These are phyloP conservation scores for Alternaria sp. DNA, from an alignment of 2,329 filamentous ascomycete species.

Conservation along the genomic window DNA sequence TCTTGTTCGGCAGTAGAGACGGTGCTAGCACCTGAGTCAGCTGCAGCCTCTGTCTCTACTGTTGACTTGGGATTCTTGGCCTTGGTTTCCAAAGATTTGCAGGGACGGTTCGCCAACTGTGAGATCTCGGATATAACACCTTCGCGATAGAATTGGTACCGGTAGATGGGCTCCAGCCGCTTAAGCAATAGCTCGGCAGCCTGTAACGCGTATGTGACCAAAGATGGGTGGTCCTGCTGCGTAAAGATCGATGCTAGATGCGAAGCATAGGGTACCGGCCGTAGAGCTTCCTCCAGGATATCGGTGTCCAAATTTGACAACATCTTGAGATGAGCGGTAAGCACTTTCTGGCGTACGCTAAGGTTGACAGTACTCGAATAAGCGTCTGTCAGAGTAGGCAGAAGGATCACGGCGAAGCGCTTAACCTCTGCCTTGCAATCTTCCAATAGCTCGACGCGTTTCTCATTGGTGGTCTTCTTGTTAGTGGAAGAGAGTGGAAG, in stretches of 20 bases:
- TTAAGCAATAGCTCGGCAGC: constrained; percentile 87
- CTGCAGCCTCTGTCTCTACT: constrained; percentile 31
- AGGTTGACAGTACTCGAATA: constrained; percentile 98
- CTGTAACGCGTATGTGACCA: constrained; percentile 87
- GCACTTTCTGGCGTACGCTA: constrained; percentile 90
- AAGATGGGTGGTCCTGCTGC: constrained; percentile 86
- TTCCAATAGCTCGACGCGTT: constrained; percentile 79
- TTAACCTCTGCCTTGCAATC: constrained; percentile 87
- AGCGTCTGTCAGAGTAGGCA: constrained; percentile 93
- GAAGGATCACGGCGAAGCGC: constrained; percentile 89
- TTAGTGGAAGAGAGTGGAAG: constrained; percentile 52
- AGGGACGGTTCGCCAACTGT: constrained; percentile 69
- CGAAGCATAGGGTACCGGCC: constrained; percentile 90
- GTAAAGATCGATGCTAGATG: constrained; percentile 94
- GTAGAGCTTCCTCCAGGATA: constrained; percentile 84
- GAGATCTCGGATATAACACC: constrained; percentile 92
- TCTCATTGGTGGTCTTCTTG: constrained; percentile 73
- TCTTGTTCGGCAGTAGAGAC: constrained; percentile 39
- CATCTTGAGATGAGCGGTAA: constrained; percentile 97
- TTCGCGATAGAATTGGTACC: constrained; percentile 96
- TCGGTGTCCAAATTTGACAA: constrained; percentile 88
- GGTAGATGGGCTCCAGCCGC: constrained; percentile 85
- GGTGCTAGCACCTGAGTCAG: constrained; percentile 32
- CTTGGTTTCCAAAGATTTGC: constrained; percentile 38
- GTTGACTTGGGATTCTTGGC: constrained; percentile 35